Conservation (phyloP, 169 alveolate species). For the Plasmodium ovale region DNA sequence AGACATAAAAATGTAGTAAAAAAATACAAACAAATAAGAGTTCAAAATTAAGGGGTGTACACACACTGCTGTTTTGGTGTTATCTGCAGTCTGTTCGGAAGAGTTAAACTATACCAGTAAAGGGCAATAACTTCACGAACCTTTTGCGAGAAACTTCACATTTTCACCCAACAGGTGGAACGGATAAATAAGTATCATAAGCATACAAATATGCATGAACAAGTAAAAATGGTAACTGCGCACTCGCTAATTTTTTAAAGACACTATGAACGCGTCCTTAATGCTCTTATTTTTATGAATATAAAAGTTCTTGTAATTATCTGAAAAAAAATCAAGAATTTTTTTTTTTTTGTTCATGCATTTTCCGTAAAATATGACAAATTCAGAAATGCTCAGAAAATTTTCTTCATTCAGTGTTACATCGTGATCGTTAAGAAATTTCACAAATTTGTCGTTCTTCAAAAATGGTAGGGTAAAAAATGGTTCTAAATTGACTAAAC, state of each 20-base stretch:
- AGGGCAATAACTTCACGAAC: too few species aligned
- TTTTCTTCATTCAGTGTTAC: slow-evolving; percentile 21
- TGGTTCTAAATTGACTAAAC: slow-evolving; percentile 17
- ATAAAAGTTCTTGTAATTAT: background rate
- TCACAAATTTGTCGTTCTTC: slow-evolving; percentile 12
- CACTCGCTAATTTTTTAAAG: slow-evolving; percentile 1
- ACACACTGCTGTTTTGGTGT: too few species aligned
- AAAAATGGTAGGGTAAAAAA: slow-evolving; percentile 39
- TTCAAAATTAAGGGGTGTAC: too few species aligned
- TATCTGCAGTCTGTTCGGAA: too few species aligned
- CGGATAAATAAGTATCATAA: too few species aligned
- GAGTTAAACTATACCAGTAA: too few species aligned
- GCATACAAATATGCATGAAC: too few species aligned
- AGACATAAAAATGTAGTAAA: too few species aligned
- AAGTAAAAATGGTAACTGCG: too few species aligned
- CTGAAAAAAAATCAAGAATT: slow-evolving; percentile 29
- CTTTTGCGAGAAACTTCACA: too few species aligned
- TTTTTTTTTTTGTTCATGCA: slow-evolving; percentile 50
- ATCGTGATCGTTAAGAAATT: slow-evolving; percentile 12
- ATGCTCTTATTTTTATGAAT: slow-evolving; percentile 15
- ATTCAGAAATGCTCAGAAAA: slow-evolving; percentile 16
- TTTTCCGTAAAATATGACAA: slow-evolving; percentile 74
- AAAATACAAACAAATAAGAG: too few species aligned
- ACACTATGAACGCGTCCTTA: slow-evolving; percentile 57
- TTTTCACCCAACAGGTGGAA: too few species aligned